phyloP scores from a whole-genome alignment of 495 filamentous ascomycete genomes.

The Trichoderma orchidacearum region DNA sequence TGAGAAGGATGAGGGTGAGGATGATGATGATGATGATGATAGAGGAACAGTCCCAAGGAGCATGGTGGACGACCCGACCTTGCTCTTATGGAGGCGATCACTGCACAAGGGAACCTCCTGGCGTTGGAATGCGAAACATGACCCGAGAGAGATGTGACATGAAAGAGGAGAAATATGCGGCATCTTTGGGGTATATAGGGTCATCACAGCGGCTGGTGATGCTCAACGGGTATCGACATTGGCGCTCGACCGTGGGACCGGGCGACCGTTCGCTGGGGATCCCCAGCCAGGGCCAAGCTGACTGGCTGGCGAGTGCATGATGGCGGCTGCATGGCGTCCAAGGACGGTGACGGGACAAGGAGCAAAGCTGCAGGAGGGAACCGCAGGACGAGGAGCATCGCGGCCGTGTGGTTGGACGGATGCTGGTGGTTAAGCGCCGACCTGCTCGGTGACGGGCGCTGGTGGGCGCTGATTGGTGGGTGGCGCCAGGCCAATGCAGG shows the following conservation, averaged over 20 bases:
- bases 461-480: not conserved
- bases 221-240: constrained; percentile 20
- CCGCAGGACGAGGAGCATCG: not conserved
- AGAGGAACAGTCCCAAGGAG: constrained; percentile 8
- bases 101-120: constrained; percentile 3
- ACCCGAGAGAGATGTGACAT: constrained; percentile 4
- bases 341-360: not conserved
- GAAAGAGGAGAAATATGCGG: constrained; percentile 21
- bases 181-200: constrained; percentile 31
- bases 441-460: not conserved
- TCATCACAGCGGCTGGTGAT: constrained; percentile 30
- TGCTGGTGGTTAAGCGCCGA: constrained; percentile 4
- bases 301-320: not conserved
- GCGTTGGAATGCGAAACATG: constrained; percentile 3
- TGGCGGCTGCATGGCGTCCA: not conserved
- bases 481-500: not conserved
- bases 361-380: constrained; percentile 1
- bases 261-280: not conserved
- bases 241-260: constrained; percentile 8
- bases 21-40: constrained; percentile 7
- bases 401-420: constrained; percentile 3
- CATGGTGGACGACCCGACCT: not conserved
- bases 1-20: constrained; percentile 12
- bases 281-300: not conserved
- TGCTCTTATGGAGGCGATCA: not conserved